Base-by-base conservation (phyloP, 768 basidiomycete genomes). In the Phaffia tasmanica region DNA sequence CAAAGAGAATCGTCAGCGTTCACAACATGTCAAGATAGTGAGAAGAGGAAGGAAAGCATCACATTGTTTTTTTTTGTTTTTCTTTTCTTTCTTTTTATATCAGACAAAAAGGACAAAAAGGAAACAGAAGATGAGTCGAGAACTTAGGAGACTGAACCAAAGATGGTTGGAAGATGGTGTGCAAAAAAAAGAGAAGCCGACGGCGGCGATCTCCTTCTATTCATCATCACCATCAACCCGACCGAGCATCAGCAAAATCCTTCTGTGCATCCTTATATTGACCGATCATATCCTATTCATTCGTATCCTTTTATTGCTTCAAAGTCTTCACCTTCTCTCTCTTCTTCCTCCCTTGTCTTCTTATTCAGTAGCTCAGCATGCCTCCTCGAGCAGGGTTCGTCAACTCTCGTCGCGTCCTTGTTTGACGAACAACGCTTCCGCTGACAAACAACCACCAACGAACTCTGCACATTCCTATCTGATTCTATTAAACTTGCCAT, bases 311-410 rank as follows among this genome's bases (percentile, higher is more conserved):
- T n/a, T 59, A 59, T 25, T 47, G 58, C 58, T 29, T 47, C 7
- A 46, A 23, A n/a, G 42, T 35, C 47, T 56, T 56, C 63, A 46
- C 63, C 35, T 56, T 56, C 35, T 32, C 53, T 9, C 51, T 35
- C 54, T 54, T 32, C 42, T 64, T 15, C 18, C 48, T 19, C 35
- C 15, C 25, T 35, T 56, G n/a, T 25, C n/a, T 9, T 15, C 47
- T 42, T 29, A 19, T 42, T n/a, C n/a, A 16, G 55, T 42, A 16
- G 18, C 32, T 30, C 32, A 54, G 15, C 32, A 67, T 67, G 65
- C 59, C 65, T 35, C 65, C 65, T 18, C 59, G 65, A 32, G 59
- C 65, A 46, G 65, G 65, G 65, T 67, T 15, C 35, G 65, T 67
- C 60, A 18, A 3, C 29, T 32, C 19, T 32, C 27, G n/a, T 47